Conservation (phyloP, 2,329 filamentous ascomycete genomes). For the Trichoderma aggressivum region DNA sequence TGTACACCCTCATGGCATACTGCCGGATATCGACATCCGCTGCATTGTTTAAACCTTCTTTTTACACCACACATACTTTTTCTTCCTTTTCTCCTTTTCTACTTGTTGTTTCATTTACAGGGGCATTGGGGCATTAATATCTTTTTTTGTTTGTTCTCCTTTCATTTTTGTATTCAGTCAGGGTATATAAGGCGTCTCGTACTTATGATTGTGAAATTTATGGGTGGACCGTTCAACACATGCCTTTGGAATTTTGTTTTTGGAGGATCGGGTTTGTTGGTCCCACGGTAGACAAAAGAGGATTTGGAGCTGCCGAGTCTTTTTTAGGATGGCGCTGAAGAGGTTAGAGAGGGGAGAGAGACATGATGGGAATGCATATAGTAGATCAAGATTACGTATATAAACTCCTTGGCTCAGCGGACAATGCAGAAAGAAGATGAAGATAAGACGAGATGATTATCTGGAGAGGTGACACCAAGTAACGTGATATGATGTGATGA, state of each 20-base stretch:
- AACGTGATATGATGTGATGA: neutral
- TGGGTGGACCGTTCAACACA: constrained; percentile 10
- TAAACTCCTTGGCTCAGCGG: neutral
- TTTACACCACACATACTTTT: neutral
- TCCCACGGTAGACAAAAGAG: neutral
- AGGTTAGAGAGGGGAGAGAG: neutral
- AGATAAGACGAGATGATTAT: neutral
- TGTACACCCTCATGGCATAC: constrained; percentile 3
- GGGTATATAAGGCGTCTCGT: constrained; percentile 16
- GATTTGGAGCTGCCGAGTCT: neutral
- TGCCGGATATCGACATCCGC: neutral
- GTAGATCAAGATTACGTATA: neutral
- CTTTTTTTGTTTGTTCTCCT: neutral
- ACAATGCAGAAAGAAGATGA: neutral
- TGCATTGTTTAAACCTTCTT: neutral
- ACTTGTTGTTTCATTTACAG: neutral
- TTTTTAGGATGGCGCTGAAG: neutral
- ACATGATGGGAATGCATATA: neutral
- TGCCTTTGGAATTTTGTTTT: neutral
- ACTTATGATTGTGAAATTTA: constrained; percentile 18
- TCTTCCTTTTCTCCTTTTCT: neutral
- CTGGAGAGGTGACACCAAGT: neutral
- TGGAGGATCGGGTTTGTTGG: neutral
- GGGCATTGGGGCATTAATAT: constrained; percentile 15
- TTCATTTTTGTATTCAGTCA: constrained; percentile 9